phyloP scores from a whole-genome alignment of 192 early-diverging fungal species.

The Podila horticola region DNA sequence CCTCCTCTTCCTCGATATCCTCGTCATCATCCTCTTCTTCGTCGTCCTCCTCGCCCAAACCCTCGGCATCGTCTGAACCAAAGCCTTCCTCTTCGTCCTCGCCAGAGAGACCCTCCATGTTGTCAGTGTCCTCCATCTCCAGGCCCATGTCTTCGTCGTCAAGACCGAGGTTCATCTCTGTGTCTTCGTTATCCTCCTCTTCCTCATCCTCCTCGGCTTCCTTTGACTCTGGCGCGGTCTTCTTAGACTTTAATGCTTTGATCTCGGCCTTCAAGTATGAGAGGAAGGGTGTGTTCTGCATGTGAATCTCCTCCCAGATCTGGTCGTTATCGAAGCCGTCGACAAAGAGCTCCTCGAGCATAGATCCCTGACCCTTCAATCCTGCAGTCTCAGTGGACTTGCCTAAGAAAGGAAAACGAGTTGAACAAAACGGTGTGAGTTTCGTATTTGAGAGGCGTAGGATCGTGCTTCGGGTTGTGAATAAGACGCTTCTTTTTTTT shows the following conservation, averaged over 20 bases:
- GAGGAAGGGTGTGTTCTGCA: conserved; percentile 86
- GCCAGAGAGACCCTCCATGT: conserved; percentile 39
- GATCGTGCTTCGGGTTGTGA: not conserved
- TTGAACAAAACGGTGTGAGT: not conserved
- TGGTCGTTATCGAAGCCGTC: conserved; percentile 86
- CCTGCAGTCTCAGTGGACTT: conserved; percentile 58
- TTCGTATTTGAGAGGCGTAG: not conserved
- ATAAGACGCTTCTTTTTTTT: not conserved
- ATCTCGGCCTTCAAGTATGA: conserved; percentile 64
- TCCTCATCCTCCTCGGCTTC: conserved; percentile 56
- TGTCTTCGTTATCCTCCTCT: conserved; percentile 52
- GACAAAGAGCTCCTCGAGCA: conserved; percentile 69
- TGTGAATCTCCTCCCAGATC: conserved; percentile 93
- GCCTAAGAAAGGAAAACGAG: conserved; percentile 26
- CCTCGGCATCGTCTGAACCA: conserved; percentile 49
- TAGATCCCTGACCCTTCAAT: conserved; percentile 46
- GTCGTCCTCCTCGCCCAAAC: conserved; percentile 31
- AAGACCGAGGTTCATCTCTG: conserved; percentile 55
- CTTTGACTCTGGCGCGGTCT: conserved; percentile 17
- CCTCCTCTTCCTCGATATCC: conserved; percentile 52
- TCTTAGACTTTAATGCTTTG: conserved; percentile 56
- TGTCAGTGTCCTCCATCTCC: conserved; percentile 54
- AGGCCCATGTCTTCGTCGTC: conserved; percentile 51
- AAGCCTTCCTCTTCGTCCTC: conserved; percentile 44
- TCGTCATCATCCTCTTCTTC: conserved; percentile 52